These are phyloP conservation scores for Hypoxylon sp. DNA, from an alignment of 2,329 filamentous ascomycete species.

Conservation along the genomic window DNA sequence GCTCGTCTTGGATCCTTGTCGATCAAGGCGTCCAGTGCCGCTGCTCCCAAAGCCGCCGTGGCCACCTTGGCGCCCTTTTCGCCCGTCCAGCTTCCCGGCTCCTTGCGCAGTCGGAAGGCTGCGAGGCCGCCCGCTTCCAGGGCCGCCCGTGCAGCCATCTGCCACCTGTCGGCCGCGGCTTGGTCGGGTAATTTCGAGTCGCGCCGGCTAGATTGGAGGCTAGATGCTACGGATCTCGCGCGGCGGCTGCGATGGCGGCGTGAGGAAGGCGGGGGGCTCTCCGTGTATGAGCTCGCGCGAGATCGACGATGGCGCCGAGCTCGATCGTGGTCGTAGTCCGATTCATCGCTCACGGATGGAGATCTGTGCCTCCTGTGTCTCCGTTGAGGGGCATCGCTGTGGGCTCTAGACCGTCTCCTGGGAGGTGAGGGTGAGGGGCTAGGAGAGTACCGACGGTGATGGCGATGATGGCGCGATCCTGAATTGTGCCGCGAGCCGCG, in stretches of 20 bases:
- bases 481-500: constrained; percentile 25
- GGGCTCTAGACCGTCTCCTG: constrained; percentile 23
- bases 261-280: constrained; percentile 34
- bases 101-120: constrained; percentile 55
- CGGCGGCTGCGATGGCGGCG: constrained; percentile 27
- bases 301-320: constrained; percentile 33
- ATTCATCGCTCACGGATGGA: constrained; percentile 24
- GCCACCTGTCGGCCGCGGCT: constrained; percentile 40
- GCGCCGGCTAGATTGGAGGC: constrained; percentile 4
- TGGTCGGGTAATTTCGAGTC: constrained; percentile 18
- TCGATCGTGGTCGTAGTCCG: constrained; percentile 35
- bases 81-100: constrained; percentile 56
- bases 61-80: constrained; percentile 59
- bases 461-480: constrained; percentile 24
- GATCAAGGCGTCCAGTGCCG: constrained; percentile 57
- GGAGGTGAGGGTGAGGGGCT: constrained; percentile 39
- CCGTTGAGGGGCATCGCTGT: constrained; percentile 23
- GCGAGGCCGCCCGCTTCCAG: constrained; percentile 58
- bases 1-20: constrained; percentile 43
- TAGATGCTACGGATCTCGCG: constrained; percentile 25
- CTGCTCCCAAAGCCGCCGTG: constrained; percentile 58
- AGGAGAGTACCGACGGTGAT: constrained; percentile 33
- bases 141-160: constrained; percentile 54
- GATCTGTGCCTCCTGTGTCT: constrained; percentile 29
- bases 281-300: constrained; percentile 23